phyloP scores from a whole-genome alignment of 2,329 filamentous ascomycete genomes.

The Davidsoniella australis region DNA sequence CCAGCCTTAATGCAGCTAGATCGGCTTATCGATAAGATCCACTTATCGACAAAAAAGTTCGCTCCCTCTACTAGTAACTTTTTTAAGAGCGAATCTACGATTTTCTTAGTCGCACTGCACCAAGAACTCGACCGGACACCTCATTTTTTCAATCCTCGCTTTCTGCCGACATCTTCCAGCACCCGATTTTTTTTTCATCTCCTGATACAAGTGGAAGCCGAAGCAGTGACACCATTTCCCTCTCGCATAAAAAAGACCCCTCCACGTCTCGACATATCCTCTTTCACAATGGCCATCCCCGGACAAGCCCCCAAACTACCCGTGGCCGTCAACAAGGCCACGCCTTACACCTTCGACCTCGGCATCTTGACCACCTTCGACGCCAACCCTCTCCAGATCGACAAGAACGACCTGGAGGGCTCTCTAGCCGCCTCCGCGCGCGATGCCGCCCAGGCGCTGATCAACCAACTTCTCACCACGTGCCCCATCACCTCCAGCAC shows the following conservation, averaged over 20 bases:
- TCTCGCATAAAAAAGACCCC: not conserved
- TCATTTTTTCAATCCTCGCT: not conserved
- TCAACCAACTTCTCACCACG: slow-evolving; percentile 87
- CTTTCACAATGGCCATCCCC: slow-evolving; percentile 21
- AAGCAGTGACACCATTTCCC: not conserved
- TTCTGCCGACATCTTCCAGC: not conserved
- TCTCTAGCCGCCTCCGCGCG: slow-evolving; percentile 59
- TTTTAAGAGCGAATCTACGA: not conserved
- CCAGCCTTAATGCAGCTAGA: not conserved
- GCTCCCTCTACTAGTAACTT: not conserved
- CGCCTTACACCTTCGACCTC: slow-evolving; percentile 87
- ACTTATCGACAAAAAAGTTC: slow-evolving; percentile 12
- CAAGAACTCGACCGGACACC: not conserved
- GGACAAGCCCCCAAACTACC: slow-evolving; percentile 33
- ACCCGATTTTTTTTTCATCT: not conserved
- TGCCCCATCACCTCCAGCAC: slow-evolving; percentile 58
- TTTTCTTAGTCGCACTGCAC: no score
- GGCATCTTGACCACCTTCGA: slow-evolving; percentile 72
- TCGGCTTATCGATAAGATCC: slow-evolving; percentile 7
- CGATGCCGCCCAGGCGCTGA: slow-evolving; percentile 76
- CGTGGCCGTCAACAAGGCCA: slow-evolving; percentile 60
- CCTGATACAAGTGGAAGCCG: not conserved
- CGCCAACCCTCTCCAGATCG: slow-evolving; percentile 58
- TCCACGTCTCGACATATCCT: not conserved
- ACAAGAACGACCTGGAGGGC: slow-evolving; percentile 37